Evolutionary conservation across 495 filamentous ascomycete species (phyloP).

Genomic region (Penicillium tannophilum): DNA sequence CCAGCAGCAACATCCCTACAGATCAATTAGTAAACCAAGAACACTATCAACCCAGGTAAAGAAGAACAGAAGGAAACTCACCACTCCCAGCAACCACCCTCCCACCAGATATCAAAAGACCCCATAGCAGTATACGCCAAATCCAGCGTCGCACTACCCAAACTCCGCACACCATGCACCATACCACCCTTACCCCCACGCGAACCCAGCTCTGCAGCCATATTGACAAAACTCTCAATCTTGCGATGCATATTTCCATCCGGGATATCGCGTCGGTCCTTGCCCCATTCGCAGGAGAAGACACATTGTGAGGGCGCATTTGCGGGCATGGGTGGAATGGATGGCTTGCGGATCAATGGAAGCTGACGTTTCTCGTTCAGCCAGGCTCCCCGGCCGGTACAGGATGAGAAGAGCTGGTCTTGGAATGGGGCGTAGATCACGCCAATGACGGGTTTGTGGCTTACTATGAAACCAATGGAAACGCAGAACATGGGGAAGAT

Average conservation of each 20-base stretch:
- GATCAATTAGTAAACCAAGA: slow-evolving; percentile 11
- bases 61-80: too few species aligned
- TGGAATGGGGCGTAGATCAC: slow-evolving; percentile 68
- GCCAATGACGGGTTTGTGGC: slow-evolving; percentile 59
- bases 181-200: slow-evolving; percentile 64
- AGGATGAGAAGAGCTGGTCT: slow-evolving; percentile 64
- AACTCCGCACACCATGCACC: slow-evolving; percentile 59
- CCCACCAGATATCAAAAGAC: slow-evolving; percentile 60
- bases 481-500: slow-evolving; percentile 75
- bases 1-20: slow-evolving; percentile 57
- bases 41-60: too few species aligned
- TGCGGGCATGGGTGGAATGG: slow-evolving; percentile 58
- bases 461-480: slow-evolving; percentile 63
- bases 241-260: slow-evolving; percentile 67
- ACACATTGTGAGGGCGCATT: slow-evolving; percentile 66
- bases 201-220: slow-evolving; percentile 63
- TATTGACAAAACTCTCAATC: slow-evolving; percentile 69
- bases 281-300: slow-evolving; percentile 73
- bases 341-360: slow-evolving; percentile 57
- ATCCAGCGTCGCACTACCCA: slow-evolving; percentile 63
- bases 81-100: slow-evolving; percentile 63
- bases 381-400: slow-evolving; percentile 63
- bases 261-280: slow-evolving; percentile 62
- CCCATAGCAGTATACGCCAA: slow-evolving; percentile 61
- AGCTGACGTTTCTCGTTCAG: slow-evolving; percentile 61